phyloP scores from a whole-genome alignment of 2,329 filamentous ascomycete species.

The Claviceps spartinae region DNA sequence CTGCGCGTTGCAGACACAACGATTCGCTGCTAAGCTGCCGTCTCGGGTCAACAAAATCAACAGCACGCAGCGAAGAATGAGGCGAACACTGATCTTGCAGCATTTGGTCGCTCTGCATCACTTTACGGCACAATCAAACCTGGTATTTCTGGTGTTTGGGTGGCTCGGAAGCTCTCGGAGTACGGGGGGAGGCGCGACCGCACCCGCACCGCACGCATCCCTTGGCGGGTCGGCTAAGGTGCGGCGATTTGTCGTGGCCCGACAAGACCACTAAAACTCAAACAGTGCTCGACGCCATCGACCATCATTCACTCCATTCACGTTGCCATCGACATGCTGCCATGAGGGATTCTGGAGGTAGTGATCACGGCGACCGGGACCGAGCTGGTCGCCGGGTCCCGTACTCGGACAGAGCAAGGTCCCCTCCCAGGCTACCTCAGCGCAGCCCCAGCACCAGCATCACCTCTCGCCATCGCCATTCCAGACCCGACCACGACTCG shows the following conservation, averaged over 20 bases:
- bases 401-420: constrained; percentile 18
- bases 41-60: too few relatives aligned
- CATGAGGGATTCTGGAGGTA: constrained; percentile 26
- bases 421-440: constrained; percentile 19
- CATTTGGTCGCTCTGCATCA: neutral
- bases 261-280: constrained; percentile 24
- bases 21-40: neutral
- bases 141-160: neutral
- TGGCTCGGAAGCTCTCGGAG: neutral
- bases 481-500: constrained; percentile 19
- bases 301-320: constrained; percentile 19
- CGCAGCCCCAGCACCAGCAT: constrained; percentile 15
- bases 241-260: constrained; percentile 22
- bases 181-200: neutral
- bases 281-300: constrained; percentile 16
- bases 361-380: constrained; percentile 23
- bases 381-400: constrained; percentile 21
- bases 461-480: constrained; percentile 19
- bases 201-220: neutral
- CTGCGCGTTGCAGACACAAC: neutral
- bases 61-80: neutral
- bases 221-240: constrained; percentile 22
- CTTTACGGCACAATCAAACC: neutral
- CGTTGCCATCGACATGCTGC: constrained; percentile 25
- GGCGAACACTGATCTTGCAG: neutral